Evolutionary conservation across 768 basidiomycete species (phyloP).

Genomic region (Boletus bicolor): DNA sequence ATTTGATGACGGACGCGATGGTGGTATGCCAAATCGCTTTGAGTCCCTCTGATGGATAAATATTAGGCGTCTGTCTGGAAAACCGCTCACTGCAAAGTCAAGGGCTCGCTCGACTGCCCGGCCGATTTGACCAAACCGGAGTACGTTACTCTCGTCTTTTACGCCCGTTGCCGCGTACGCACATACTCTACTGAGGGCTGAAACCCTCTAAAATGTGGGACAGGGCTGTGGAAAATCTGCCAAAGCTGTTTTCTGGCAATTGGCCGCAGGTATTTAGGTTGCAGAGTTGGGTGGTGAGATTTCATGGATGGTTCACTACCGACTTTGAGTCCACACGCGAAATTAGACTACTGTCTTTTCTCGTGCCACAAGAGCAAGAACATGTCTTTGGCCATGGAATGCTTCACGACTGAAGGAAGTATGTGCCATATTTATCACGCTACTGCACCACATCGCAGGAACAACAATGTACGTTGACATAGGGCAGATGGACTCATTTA

Average conservation of each 20-base stretch:
- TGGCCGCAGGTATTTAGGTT: constrained; percentile 12
- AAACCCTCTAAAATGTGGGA: background rate
- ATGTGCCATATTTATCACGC: background rate
- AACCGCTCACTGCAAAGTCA: too few relatives aligned
- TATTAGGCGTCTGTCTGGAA: too few relatives aligned
- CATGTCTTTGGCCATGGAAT: background rate
- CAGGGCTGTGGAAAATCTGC: constrained; percentile 11
- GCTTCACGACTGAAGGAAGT: background rate
- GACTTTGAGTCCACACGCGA: background rate
- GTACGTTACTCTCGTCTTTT: constrained; percentile 42
- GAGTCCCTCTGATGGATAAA: too few relatives aligned
- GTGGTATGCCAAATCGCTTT: constrained; percentile 5
- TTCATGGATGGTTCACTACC: background rate
- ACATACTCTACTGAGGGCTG: background rate
- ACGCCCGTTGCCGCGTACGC: constrained; percentile 22
- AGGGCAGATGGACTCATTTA: constrained; percentile 12
- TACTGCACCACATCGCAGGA: background rate
- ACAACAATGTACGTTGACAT: background rate
- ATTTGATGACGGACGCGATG: background rate
- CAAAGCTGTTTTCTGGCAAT: constrained; percentile 1
- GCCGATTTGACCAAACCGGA: constrained; percentile 43
- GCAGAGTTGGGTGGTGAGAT: constrained; percentile 1
- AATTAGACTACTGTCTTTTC: background rate
- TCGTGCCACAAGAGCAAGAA: background rate
- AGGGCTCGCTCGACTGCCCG: constrained; percentile 41